phyloP scores from a whole-genome alignment of 345 rosid genomes.

The Eucalyptus pauciflora region DNA sequence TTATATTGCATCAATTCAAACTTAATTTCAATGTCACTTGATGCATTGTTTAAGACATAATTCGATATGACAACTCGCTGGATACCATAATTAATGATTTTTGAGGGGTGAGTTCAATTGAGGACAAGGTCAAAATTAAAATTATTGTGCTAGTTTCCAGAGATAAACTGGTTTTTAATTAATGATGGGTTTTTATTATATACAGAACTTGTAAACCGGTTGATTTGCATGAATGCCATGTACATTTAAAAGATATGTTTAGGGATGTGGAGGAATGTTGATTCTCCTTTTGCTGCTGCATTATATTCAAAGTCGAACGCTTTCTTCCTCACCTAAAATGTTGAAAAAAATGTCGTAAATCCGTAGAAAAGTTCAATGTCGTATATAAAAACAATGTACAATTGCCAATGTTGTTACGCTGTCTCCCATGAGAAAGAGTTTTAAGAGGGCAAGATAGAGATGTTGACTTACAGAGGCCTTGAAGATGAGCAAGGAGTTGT shows the following conservation, averaged over 20 bases:
- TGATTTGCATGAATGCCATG: background rate
- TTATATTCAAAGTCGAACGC: background rate
- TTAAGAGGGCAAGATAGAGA: background rate
- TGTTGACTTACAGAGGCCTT: background rate
- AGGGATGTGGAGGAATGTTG: background rate
- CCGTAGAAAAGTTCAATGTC: background rate
- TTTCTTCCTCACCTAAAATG: background rate
- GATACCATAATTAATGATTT: background rate
- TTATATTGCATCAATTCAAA: background rate
- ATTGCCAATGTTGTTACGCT: background rate
- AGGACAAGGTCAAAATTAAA: background rate
- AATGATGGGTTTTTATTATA: background rate
- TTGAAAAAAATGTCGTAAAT: background rate
- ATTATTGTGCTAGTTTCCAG: background rate
- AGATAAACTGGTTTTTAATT: background rate
- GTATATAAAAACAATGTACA: background rate
- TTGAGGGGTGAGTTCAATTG: background rate
- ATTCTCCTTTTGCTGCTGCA: background rate
- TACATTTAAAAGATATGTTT: background rate
- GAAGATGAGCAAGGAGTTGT: constrained; percentile 29
- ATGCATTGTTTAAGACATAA: background rate
- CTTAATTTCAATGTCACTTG: background rate
- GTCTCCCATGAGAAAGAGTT: background rate
- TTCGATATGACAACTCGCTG: background rate
- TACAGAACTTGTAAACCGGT: background rate